These are phyloP conservation scores for Crepidotus variabilis DNA, from an alignment of 768 basidiomycete genomes.

Conservation along the genomic window DNA sequence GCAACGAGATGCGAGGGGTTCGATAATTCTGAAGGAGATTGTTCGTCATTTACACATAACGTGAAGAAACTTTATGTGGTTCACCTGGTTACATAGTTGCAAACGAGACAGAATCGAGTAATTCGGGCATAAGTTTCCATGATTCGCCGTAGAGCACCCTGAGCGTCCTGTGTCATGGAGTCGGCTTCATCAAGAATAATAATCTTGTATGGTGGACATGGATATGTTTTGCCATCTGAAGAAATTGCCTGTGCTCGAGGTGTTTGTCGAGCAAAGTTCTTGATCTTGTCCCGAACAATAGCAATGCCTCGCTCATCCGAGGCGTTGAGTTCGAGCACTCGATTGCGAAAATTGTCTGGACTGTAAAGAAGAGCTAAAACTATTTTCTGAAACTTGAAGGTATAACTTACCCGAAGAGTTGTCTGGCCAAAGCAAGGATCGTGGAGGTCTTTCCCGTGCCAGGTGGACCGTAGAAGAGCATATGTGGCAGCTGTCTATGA, in stretches of 20 bases:
- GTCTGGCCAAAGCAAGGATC: conserved; percentile 88
- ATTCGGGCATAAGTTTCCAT: conserved; percentile 99
- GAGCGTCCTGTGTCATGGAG: conserved; percentile 99
- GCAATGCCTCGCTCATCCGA: conserved; percentile 97
- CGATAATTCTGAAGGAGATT: conserved; percentile 73
- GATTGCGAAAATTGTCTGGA: conserved; percentile 88
- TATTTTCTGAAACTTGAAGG: neutral
- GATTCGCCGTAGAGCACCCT: conserved; percentile 93
- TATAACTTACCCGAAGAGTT: conserved; percentile 84
- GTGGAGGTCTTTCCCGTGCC: conserved; percentile 99
- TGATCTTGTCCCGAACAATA: conserved; percentile 98
- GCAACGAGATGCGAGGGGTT: conserved; percentile 97
- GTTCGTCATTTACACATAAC: neutral
- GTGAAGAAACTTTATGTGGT: conserved; percentile 10
- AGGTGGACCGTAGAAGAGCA: conserved; percentile 99
- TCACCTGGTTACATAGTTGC: conserved; percentile 98
- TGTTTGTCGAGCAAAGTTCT: conserved; percentile 93
- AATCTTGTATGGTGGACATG: conserved; percentile 97
- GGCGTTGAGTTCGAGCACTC: conserved; percentile 96
- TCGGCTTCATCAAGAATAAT: conserved; percentile 99
- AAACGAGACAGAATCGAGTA: conserved; percentile 96
- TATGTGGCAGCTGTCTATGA: conserved; percentile 83
- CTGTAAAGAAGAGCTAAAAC: conserved; percentile 33
- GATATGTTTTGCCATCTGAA: conserved; percentile 83
- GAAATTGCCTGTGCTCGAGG: conserved; percentile 71